Evolutionary conservation across 2,329 filamentous ascomycete genomes (phyloP), one percentile per base, ranked within the genome.

Genomic region (Fusarium euwallaceae): DNA sequence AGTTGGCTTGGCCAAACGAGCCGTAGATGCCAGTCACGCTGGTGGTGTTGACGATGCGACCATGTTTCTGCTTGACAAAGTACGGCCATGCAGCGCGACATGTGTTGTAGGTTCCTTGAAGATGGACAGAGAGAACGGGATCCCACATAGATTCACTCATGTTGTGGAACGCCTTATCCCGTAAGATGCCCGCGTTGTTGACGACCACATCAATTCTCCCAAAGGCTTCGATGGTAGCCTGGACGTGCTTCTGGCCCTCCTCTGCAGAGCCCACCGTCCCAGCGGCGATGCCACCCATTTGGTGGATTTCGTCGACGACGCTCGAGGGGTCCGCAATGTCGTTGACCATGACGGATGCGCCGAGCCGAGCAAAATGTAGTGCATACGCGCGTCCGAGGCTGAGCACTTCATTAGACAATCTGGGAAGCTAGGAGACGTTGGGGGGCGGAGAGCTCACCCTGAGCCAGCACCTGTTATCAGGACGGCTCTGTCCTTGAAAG

Each of bases 1-100:
- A 99, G 89, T 99, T 99, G 80, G 96, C 94, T 86, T 99, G 97
- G 74, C 97, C 97, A 83, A 99, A 99, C 89, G 98, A 98, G 79
- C 97, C 97, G 83, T 99, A 99, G 84, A 99, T 97, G 85, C 97
- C 97, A 79, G 94, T 97, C 59, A 97, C 98, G 39, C 94, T 97
- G 45, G 97, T 97, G 60, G 97, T 99, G 89, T 99, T 99, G 81
- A 99, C 89, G 71, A 99, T 92, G 80, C 97, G 95, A 77, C 97
- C 97, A 80, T 98, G 98, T 89, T 98, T 98, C 85, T 99, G 97
- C 90, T 98, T 98, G 63, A 98, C 89, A 88, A 99, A 94, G 85
- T 97, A 93, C 61, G 97, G 97, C 95, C 96, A 99, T 22, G 97
- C 97, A 71, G 97, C 97, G 90, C 98, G 98, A 82, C 95, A 95